Percentiles rank a stretch among this genome's conserved stretches.
Evolutionary conservation across 768 basidiomycete species (phyloP).

Genomic region (Nidula microcarpa): DNA sequence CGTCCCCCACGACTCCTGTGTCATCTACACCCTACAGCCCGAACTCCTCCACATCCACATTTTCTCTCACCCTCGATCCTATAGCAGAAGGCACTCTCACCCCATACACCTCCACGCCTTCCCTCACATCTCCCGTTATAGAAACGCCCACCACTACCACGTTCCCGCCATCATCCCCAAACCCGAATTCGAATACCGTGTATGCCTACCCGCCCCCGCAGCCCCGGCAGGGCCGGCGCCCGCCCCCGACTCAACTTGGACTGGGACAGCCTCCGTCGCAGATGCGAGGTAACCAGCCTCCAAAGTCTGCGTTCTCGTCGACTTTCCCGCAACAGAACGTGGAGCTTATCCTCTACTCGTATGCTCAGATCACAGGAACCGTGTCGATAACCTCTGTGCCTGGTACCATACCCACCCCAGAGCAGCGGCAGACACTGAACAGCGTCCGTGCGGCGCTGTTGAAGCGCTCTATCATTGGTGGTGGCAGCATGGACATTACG

Average conservation of each 20-base stretch:
- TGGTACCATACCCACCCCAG: conserved; percentile 32
- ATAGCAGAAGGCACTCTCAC: conserved; percentile 34
- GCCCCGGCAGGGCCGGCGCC: conserved; percentile 23
- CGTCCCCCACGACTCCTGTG: conserved; percentile 23
- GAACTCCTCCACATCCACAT: conserved; percentile 43
- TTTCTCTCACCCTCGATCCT: conserved; percentile 44
- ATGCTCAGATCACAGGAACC: conserved; percentile 75
- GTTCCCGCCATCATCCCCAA: background rate
- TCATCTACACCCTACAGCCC: conserved; percentile 28
- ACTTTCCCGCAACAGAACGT: conserved; percentile 47
- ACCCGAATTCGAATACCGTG: conserved; percentile 14
- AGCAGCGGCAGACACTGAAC: conserved; percentile 42
- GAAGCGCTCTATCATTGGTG: conserved; percentile 52
- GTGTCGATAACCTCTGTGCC: conserved; percentile 50
- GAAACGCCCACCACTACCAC: conserved; percentile 11
- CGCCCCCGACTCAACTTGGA: conserved; percentile 28
- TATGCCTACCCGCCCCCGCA: conserved; percentile 32
- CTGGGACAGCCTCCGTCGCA: conserved; percentile 40
- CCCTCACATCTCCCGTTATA: conserved; percentile 31
- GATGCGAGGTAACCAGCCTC: conserved; percentile 5
- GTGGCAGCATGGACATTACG: conserved; percentile 80
- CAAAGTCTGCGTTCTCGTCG: conserved; percentile 39
- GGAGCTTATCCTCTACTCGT: conserved; percentile 80
- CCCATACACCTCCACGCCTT: conserved; percentile 31
- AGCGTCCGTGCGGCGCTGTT: conserved; percentile 47